Evolutionary conservation across 2,329 filamentous ascomycete genomes (phyloP).

Genomic region (Aphanoascus verrucosus): DNA sequence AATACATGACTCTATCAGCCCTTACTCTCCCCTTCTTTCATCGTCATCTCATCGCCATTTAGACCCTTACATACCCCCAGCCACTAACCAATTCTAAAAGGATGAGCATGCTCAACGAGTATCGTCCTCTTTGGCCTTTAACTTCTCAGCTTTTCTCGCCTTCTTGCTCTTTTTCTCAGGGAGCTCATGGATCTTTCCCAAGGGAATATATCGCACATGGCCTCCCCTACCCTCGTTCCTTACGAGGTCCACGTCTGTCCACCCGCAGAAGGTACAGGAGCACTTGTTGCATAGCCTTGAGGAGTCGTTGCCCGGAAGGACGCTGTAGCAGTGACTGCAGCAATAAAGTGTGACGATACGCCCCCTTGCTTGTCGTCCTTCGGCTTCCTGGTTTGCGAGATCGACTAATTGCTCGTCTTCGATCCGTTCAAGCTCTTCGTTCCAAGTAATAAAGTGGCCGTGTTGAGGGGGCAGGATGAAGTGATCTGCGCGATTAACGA

Average conservation of each 20-base stretch:
- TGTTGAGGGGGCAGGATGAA: not conserved
- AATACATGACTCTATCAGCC: no score
- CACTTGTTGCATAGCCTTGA: not conserved
- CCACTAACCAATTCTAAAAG: no score
- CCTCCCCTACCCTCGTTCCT: not conserved
- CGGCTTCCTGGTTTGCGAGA: no score
- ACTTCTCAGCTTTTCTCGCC: no score
- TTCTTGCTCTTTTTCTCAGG: no score
- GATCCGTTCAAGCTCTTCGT: no score
- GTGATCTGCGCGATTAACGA: not conserved
- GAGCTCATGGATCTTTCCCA: not conserved
- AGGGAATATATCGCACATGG: not conserved
- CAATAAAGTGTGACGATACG: not conserved
- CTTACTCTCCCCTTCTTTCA: no score
- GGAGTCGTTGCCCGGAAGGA: not conserved
- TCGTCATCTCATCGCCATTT: no score
- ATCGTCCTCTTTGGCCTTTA: no score
- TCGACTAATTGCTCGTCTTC: no score
- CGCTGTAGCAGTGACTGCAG: slow-evolving; percentile 8
- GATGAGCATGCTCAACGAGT: no score
- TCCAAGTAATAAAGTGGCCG: not conserved
- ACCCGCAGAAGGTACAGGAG: slow-evolving; percentile 1
- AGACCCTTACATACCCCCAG: no score
- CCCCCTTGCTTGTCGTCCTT: not conserved
- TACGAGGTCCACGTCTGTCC: not conserved